phyloP scores from a whole-genome alignment of 805 yeast genomes.

The Peterozyma toletana region DNA sequence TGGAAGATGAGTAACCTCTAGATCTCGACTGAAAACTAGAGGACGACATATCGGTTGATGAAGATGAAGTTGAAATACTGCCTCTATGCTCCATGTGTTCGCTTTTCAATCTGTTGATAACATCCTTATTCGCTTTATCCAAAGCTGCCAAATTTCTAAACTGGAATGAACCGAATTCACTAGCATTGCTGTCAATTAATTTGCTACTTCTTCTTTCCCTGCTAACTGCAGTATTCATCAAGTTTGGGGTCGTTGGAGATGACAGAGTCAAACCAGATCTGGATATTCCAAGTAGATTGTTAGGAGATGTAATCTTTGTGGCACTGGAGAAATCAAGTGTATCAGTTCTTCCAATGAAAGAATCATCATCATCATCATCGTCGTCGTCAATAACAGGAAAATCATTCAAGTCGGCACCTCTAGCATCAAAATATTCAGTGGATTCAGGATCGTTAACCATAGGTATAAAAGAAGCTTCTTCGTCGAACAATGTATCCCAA shows the following conservation, averaged over 20 bases:
- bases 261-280: slow-evolving; percentile 14
- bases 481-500: slow-evolving; percentile 68
- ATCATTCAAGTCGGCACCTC: slow-evolving; percentile 76
- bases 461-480: slow-evolving; percentile 82
- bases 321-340: slow-evolving; percentile 7
- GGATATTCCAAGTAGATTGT: slow-evolving; percentile 16
- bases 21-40: slow-evolving; percentile 16
- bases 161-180: slow-evolving; percentile 88
- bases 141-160: slow-evolving; percentile 84
- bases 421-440: slow-evolving; percentile 83
- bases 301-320: slow-evolving; percentile 3
- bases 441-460: slow-evolving; percentile 69
- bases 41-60: slow-evolving; percentile 34
- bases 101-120: slow-evolving; percentile 74
- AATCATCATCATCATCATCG: slow-evolving; percentile 22
- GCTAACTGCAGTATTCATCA: slow-evolving; percentile 42
- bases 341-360: slow-evolving; percentile 7
- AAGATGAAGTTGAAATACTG: slow-evolving; percentile 33
- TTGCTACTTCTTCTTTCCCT: slow-evolving; percentile 71
- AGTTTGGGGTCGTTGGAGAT: slow-evolving; percentile 12
- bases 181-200: slow-evolving; percentile 53
- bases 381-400: slow-evolving; percentile 42
- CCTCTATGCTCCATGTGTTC: slow-evolving; percentile 64
- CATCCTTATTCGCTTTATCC: slow-evolving; percentile 91
- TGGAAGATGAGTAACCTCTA: slow-evolving; percentile 20